Evolutionary conservation across 192 early-diverging fungal species (phyloP).

Genomic region (Chytriomyces sp.): DNA sequence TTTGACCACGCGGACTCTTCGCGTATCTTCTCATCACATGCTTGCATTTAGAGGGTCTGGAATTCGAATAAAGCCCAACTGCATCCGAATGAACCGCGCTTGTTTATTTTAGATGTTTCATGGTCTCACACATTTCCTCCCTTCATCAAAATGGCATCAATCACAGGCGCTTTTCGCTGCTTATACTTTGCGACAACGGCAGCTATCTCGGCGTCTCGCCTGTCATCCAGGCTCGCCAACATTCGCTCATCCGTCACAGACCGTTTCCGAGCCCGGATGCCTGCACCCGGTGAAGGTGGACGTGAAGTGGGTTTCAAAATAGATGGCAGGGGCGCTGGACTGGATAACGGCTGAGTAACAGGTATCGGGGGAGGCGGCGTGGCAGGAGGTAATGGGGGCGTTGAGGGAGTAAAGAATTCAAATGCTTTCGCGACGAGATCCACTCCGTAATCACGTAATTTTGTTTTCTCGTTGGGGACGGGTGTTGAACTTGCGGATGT

Average conservation of each 20-base stretch:
- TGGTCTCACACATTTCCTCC: slow-evolving; percentile 19
- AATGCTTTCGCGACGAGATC: slow-evolving; percentile 15
- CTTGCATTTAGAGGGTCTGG: no score
- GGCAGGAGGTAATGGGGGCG: not conserved
- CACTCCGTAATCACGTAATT: slow-evolving; percentile 4
- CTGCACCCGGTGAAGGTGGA: slow-evolving; percentile 20
- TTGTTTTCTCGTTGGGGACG: not conserved
- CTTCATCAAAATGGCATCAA: slow-evolving; percentile 41
- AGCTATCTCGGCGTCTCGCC: slow-evolving; percentile 36
- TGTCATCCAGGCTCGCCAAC: slow-evolving; percentile 32
- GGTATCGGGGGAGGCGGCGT: not conserved
- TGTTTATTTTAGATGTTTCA: not conserved
- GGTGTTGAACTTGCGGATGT: not conserved
- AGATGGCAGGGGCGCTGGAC: slow-evolving; percentile 8
- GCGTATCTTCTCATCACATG: no score
- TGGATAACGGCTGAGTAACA: slow-evolving; percentile 6
- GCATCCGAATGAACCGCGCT: no score
- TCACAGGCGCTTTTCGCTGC: slow-evolving; percentile 30
- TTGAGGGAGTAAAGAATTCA: slow-evolving; percentile 21
- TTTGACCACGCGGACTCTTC: no score
- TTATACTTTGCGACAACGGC: slow-evolving; percentile 32
- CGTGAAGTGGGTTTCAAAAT: slow-evolving; percentile 7
- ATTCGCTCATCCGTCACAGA: slow-evolving; percentile 29
- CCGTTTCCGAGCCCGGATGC: slow-evolving; percentile 9
- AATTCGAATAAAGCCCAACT: no score